These are phyloP conservation scores for Withania somnifera DNA, from an alignment of 305 asterid genomes.

Conservation along the genomic window DNA sequence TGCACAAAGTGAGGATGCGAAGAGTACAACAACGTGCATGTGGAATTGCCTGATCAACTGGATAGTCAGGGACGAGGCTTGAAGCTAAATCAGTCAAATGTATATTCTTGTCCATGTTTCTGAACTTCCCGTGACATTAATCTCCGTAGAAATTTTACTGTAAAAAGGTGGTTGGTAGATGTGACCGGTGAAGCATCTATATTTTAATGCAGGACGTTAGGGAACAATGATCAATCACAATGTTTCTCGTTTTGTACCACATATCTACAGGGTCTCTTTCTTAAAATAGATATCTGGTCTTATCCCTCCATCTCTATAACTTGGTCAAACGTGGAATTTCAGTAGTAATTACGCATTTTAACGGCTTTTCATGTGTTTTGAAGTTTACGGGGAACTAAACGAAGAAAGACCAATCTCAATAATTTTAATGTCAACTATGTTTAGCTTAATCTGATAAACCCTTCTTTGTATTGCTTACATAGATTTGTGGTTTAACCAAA, in stretches of 20 bases:
- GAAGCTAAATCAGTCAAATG: not conserved
- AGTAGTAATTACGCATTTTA: not conserved
- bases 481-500: too few relatives aligned
- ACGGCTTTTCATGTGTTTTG: not conserved
- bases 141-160: not conserved
- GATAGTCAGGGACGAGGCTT: not conserved
- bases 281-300: not conserved
- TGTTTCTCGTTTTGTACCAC: not conserved
- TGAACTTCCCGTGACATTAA: not conserved
- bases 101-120: conserved; percentile 1
- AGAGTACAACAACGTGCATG: not conserved
- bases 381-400: not conserved
- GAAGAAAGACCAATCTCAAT: too few relatives aligned
- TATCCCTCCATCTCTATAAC: not conserved
- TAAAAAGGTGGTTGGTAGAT: not conserved
- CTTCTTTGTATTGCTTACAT: too few relatives aligned
- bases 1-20: not conserved
- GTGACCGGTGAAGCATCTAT: not conserved
- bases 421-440: too few relatives aligned
- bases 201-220: not conserved
- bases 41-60: not conserved
- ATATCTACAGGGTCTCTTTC: not conserved
- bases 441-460: too few relatives aligned
- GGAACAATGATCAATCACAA: not conserved
- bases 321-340: not conserved